phyloP scores from a whole-genome alignment of 805 yeast genomes.

The Martiniozyma abietophila region DNA sequence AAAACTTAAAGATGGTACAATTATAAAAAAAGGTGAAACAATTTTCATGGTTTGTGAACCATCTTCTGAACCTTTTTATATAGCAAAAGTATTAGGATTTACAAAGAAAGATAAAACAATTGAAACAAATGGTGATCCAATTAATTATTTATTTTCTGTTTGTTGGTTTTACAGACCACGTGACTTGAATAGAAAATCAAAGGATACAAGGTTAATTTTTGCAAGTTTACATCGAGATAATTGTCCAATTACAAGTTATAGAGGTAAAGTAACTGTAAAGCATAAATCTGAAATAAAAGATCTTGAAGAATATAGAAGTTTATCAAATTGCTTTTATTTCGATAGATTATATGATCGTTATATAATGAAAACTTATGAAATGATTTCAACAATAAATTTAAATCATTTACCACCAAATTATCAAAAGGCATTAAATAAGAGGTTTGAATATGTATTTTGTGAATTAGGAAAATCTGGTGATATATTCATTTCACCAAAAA shows the following conservation, averaged over 20 bases:
- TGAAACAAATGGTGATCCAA: conserved; percentile 33
- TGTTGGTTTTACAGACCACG: conserved; percentile 91
- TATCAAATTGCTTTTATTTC: conserved; percentile 73
- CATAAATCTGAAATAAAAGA: conserved; percentile 60
- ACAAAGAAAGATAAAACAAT: conserved; percentile 31
- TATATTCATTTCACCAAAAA: conserved; percentile 51
- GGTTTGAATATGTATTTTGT: conserved; percentile 66
- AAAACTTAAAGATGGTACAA: conserved; percentile 30
- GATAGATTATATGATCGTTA: conserved; percentile 80
- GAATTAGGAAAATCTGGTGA: conserved; percentile 62
- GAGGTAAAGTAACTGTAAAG: conserved; percentile 68
- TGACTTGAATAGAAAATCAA: conserved; percentile 60
- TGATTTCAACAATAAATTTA: conserved; percentile 53
- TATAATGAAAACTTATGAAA: conserved; percentile 74
- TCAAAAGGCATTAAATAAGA: conserved; percentile 49
- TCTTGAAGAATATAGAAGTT: conserved; percentile 42
- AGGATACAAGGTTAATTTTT: conserved; percentile 67
- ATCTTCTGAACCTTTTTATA: conserved; percentile 88
- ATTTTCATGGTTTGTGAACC: conserved; percentile 86
- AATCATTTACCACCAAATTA: conserved; percentile 52
- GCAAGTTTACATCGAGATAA: conserved; percentile 82
- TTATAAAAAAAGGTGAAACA: conserved; percentile 46
- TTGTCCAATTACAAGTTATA: conserved; percentile 63
- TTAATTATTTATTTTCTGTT: conserved; percentile 49
- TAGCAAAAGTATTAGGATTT: conserved; percentile 79